phyloP scores from a whole-genome alignment of 768 basidiomycete species.

The Pleurotus giganteus region DNA sequence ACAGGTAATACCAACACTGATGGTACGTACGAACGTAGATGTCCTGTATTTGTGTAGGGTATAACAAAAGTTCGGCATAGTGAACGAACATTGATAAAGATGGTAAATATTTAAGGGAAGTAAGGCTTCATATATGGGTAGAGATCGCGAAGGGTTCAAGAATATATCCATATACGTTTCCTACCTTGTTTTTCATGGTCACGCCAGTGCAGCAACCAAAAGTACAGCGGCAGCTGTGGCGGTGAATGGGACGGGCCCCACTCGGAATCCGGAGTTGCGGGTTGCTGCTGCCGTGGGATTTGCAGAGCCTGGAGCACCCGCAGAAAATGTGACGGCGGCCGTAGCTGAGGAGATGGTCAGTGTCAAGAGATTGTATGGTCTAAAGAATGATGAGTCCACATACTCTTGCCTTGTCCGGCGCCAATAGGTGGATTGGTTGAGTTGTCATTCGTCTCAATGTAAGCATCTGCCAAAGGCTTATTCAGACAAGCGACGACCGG shows the following conservation, averaged over 20 bases:
- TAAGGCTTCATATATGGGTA: too few species aligned
- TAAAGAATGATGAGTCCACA: constrained; percentile 7
- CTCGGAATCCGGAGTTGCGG: neutral
- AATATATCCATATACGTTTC: too few species aligned
- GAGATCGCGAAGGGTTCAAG: too few species aligned
- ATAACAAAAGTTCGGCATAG: too few species aligned
- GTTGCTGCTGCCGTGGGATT: constrained; percentile 22
- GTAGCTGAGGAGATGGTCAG: neutral
- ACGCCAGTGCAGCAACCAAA: neutral
- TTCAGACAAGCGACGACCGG: constrained; percentile 72
- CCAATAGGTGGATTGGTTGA: constrained; percentile 50
- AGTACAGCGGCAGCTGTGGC: neutral
- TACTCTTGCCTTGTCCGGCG: constrained; percentile 6
- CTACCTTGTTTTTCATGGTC: neutral
- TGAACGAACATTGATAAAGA: too few species aligned
- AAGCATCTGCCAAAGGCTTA: constrained; percentile 57
- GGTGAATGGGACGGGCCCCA: neutral
- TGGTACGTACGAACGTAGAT: neutral
- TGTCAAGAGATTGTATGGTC: neutral
- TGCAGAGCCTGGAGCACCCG: constrained; percentile 32
- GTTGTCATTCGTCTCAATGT: constrained; percentile 83
- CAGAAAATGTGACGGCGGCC: constrained; percentile 25
- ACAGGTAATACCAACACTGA: too few species aligned
- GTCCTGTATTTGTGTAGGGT: too few species aligned
- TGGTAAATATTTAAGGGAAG: too few species aligned